These are phyloP conservation scores for Alternaria triticina DNA, from an alignment of 2,329 filamentous ascomycete genomes.

Conservation along the genomic window DNA sequence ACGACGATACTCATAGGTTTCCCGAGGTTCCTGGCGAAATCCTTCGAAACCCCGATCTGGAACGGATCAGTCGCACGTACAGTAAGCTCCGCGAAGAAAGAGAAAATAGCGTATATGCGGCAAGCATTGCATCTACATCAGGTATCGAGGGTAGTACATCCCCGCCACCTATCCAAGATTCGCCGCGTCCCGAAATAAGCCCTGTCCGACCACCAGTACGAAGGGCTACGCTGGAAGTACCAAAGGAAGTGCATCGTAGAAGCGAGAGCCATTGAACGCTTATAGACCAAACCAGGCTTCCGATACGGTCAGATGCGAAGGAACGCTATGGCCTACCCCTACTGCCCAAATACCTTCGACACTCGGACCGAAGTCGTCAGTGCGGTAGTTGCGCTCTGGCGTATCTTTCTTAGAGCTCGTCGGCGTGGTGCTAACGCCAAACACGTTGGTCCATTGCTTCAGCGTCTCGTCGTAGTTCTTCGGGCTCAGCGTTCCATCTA, in stretches of 20 bases:
- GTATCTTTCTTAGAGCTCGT: constrained; percentile 32
- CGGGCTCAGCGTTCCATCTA: constrained; percentile 58
- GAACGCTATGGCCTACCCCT: constrained; percentile 37
- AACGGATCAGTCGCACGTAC: constrained; percentile 51
- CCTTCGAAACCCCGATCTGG: constrained; percentile 52
- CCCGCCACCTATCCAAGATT: constrained; percentile 15
- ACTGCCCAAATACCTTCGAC: constrained; percentile 37
- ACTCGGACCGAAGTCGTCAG: constrained; percentile 36
- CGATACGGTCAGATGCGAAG: constrained; percentile 28
- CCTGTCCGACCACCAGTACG: constrained; percentile 17
- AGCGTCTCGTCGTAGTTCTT: constrained; percentile 63
- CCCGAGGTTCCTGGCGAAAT: constrained; percentile 64
- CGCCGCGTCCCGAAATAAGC: constrained; percentile 17
- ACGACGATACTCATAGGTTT: constrained; percentile 57
- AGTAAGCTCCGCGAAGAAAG: constrained; percentile 50
- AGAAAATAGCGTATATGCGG: constrained; percentile 47
- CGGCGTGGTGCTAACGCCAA: constrained; percentile 32
- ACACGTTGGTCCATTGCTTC: constrained; percentile 45
- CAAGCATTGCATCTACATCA: constrained; percentile 40
- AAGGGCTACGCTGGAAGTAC: constrained; percentile 31
- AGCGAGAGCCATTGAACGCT: constrained; percentile 12
- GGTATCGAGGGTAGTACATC: constrained; percentile 27
- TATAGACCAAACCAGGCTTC: constrained; percentile 40
- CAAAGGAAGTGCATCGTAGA: constrained; percentile 20
- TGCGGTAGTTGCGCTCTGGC: constrained; percentile 37